A percentile compares a stretch with the other conserved stretches of the same genome.
phyloP scores from a whole-genome alignment of 371 early-diverging fungal genomes.

The Mucor irregularis region DNA sequence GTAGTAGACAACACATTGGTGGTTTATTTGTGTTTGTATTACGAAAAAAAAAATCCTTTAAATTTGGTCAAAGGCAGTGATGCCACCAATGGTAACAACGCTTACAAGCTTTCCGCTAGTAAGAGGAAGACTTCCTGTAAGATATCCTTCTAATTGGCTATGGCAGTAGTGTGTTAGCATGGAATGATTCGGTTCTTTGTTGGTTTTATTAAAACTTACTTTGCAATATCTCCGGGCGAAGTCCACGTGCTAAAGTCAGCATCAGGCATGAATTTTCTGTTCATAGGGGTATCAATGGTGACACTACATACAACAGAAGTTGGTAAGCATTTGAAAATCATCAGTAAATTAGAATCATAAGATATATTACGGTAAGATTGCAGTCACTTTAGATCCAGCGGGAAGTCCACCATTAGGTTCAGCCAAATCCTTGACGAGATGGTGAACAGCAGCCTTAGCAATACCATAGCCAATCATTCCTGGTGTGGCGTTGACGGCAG shows the following conservation, averaged over 20 bases:
- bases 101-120: conserved; percentile 60
- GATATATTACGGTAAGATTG: conserved; percentile 85
- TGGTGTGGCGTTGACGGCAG: conserved; percentile 79
- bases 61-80: conserved; percentile 52
- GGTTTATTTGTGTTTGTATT: background rate
- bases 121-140: conserved; percentile 38
- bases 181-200: background rate
- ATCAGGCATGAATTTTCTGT: conserved; percentile 85
- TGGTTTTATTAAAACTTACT: conserved; percentile 45
- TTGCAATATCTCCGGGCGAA: conserved; percentile 73
- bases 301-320: conserved; percentile 45
- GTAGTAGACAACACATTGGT: background rate
- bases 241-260: conserved; percentile 92
- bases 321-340: background rate
- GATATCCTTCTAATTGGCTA: conserved; percentile 58
- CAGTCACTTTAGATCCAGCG: conserved; percentile 65
- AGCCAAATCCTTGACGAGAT: conserved; percentile 81
- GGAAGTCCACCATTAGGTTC: conserved; percentile 79
- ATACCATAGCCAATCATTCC: conserved; percentile 94
- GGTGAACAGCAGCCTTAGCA: conserved; percentile 94
- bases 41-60: conserved; percentile 11
- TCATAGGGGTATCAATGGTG: conserved; percentile 93
- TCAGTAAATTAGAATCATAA: too few relatives aligned
- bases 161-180: background rate
- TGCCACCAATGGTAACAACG: conserved; percentile 50